phyloP scores from a whole-genome alignment of 495 filamentous ascomycete genomes.

The Usnea hakonensis region DNA sequence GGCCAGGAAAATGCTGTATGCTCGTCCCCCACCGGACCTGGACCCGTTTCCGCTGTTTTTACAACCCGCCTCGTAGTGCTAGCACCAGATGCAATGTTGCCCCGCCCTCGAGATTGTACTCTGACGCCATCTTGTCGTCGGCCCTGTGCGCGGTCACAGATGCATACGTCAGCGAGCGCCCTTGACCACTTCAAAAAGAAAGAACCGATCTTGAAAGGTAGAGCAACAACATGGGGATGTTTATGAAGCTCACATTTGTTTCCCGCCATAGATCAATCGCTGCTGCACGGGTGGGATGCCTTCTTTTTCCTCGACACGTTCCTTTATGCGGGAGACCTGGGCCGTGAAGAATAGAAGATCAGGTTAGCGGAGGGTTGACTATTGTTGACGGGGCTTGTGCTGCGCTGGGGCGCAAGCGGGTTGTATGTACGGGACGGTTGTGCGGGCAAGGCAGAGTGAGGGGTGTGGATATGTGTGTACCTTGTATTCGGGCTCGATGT shows the following conservation, averaged over 20 bases:
- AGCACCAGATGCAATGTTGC: slow-evolving; percentile 92
- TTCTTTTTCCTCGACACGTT: slow-evolving; percentile 97
- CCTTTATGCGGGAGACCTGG: slow-evolving; percentile 90
- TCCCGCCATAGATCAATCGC: slow-evolving; percentile 89
- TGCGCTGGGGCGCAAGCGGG: slow-evolving; percentile 16
- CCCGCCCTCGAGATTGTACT: slow-evolving; percentile 86
- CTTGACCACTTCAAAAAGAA: neutral
- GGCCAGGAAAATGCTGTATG: too few relatives aligned
- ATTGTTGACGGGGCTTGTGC: neutral
- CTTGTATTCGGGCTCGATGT: slow-evolving; percentile 90
- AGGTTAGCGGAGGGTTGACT: too few relatives aligned
- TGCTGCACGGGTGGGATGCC: slow-evolving; percentile 97
- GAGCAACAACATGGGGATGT: neutral
- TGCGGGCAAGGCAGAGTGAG: too few relatives aligned
- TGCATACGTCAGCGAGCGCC: neutral
- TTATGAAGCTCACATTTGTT: slow-evolving; percentile 71
- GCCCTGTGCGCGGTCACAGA: slow-evolving; percentile 50
- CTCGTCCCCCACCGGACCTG: too few relatives aligned
- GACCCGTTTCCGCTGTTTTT: too few relatives aligned
- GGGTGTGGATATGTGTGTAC: slow-evolving; percentile 40
- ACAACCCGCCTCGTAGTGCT: slow-evolving; percentile 71
- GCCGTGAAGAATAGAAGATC: neutral
- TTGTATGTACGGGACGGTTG: too few relatives aligned
- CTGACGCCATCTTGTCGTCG: slow-evolving; percentile 79
- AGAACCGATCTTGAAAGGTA: neutral